These are phyloP conservation scores for Xylariales sp. DNA, from an alignment of 2,329 filamentous ascomycete genomes.

Conservation along the genomic window DNA sequence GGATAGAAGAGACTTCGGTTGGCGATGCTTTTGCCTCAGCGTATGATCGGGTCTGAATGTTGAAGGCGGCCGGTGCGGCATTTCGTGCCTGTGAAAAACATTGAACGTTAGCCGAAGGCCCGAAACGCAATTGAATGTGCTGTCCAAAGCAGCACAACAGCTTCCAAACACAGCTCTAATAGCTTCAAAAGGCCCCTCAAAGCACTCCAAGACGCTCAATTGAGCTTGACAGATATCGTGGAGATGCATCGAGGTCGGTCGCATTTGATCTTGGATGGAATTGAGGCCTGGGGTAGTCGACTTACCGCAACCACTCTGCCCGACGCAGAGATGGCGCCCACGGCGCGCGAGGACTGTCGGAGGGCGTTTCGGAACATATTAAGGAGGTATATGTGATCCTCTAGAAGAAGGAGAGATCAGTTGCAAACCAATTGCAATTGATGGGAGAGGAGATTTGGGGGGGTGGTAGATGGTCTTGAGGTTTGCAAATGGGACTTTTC, in stretches of 20 bases:
- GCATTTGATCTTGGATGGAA: constrained; percentile 41
- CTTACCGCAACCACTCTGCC: constrained; percentile 93
- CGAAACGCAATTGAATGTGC: constrained; percentile 4
- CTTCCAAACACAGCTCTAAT: constrained; percentile 33
- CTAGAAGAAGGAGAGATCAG: constrained; percentile 51
- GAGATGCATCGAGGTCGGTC: constrained; percentile 30
- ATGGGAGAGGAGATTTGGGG: constrained; percentile 54
- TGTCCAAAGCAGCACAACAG: constrained; percentile 23
- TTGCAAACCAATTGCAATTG: constrained; percentile 46
- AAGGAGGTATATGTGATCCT: constrained; percentile 47
- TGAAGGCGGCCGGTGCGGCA: constrained; percentile 73
- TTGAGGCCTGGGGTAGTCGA: constrained; percentile 44
- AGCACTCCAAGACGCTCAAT: constrained; percentile 31
- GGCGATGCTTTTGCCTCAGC: constrained; percentile 92
- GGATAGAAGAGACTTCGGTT: constrained; percentile 98
- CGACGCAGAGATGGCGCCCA: constrained; percentile 87
- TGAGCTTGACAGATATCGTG: constrained; percentile 26
- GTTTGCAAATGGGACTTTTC: constrained; percentile 11
- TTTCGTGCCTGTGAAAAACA: constrained; percentile 68
- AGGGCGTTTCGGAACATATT: constrained; percentile 98
- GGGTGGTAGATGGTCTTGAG: constrained; percentile 44
- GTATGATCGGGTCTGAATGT: constrained; percentile 79
- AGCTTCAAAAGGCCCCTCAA: constrained; percentile 25
- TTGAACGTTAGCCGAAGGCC: constrained; percentile 16
- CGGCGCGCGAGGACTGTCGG: constrained; percentile 91